Evolutionary conservation across 768 basidiomycete genomes (phyloP).

Genomic region (Hortiboletus campestris): DNA sequence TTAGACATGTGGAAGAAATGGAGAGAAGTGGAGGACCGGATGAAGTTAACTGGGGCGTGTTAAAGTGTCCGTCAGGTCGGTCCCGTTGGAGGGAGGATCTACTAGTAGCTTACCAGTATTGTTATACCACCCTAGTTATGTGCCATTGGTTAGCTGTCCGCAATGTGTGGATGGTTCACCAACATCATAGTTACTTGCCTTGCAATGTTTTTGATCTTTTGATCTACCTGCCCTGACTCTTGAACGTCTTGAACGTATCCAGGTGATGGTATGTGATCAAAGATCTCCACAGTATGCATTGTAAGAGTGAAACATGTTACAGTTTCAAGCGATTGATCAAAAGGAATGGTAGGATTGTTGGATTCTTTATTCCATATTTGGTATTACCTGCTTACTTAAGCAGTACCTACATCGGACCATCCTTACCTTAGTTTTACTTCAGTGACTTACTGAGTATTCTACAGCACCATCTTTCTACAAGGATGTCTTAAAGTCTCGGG

Average conservation of each 20-base stretch:
- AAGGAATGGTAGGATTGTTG: no score
- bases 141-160: no score
- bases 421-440: no score
- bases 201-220: background rate
- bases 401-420: no score
- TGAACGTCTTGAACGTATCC: background rate
- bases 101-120: constrained; percentile 3
- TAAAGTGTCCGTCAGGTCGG: background rate
- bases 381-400: no score
- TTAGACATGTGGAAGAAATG: constrained; percentile 31
- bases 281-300: background rate
- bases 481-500: no score
- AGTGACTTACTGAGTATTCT: no score
- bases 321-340: background rate
- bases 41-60: constrained; percentile 10
- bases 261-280: background rate
- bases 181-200: background rate
- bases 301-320: background rate
- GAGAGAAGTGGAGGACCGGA: constrained; percentile 26
- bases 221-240: background rate
- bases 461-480: no score
- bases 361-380: no score
- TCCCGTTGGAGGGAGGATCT: background rate
- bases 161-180: no score
- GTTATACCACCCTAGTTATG: background rate